These are phyloP conservation scores for Colletotrichum eremochloae DNA, from an alignment of 2,329 filamentous ascomycete genomes.

Conservation along the genomic window DNA sequence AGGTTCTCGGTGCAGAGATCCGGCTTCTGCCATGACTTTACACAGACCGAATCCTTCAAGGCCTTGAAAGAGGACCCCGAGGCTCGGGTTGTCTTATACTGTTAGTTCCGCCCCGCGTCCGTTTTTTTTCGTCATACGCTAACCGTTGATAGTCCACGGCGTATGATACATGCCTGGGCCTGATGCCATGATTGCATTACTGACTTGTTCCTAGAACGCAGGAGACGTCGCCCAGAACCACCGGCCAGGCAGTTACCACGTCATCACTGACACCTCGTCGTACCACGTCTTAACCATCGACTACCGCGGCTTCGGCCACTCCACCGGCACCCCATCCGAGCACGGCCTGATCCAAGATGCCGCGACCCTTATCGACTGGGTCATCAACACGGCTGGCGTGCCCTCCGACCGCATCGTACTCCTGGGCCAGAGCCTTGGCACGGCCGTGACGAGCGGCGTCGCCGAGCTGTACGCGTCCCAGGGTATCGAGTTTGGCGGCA, in stretches of 20 bases:
- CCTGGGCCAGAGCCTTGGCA: conserved; percentile 89
- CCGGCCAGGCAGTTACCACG: conserved; percentile 82
- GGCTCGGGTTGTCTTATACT: conserved; percentile 73
- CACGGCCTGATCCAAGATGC: conserved; percentile 85
- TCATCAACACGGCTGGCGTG: conserved; percentile 73
- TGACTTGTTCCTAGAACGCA: conserved; percentile 72
- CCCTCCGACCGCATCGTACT: conserved; percentile 81
- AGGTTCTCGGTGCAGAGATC: conserved; percentile 66
- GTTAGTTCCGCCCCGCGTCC: conserved; percentile 55
- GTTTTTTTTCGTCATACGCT: background rate
- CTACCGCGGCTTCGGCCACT: conserved; percentile 89
- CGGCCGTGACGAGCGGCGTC: conserved; percentile 82
- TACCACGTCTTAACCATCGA: conserved; percentile 91
- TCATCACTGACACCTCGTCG: conserved; percentile 77
- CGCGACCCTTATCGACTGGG: conserved; percentile 79
- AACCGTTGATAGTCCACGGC: conserved; percentile 67
- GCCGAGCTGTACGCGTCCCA: conserved; percentile 76
- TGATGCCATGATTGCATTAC: conserved; percentile 44
- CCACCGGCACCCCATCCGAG: conserved; percentile 85
- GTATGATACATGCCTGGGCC: conserved; percentile 58
- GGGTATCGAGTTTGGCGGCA: conserved; percentile 79
- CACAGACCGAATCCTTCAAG: conserved; percentile 68
- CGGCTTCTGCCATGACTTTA: conserved; percentile 67
- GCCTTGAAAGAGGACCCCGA: conserved; percentile 74
- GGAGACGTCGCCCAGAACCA: conserved; percentile 85